Conservation (phyloP, 805 yeast genomes). For the Sungouiozyma ichnusensis region DNA sequence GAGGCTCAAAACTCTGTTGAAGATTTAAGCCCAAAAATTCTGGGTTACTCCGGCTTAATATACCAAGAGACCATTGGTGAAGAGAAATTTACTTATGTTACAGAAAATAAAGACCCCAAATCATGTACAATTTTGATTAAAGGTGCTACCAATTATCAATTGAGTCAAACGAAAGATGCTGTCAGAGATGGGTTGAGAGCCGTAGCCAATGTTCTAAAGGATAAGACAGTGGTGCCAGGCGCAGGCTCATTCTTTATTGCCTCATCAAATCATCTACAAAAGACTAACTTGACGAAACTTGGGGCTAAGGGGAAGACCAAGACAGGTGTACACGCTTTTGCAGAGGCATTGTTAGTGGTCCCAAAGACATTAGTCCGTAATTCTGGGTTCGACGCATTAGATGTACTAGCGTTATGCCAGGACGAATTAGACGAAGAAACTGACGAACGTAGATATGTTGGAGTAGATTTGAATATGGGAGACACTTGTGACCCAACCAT, state of each 20-base stretch:
- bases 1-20: conserved; percentile 97
- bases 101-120: conserved; percentile 81
- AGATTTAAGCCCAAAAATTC: conserved; percentile 64
- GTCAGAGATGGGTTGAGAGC: conserved; percentile 95
- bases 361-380: conserved; percentile 90
- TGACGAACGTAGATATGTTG: conserved; percentile 72
- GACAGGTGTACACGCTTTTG: conserved; percentile 86
- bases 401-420: conserved; percentile 78
- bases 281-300: conserved; percentile 38
- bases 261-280: conserved; percentile 56
- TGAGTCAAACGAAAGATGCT: conserved; percentile 92
- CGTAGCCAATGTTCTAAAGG: conserved; percentile 83
- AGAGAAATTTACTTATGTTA: conserved; percentile 93
- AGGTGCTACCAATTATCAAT: conserved; percentile 83
- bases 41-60: conserved; percentile 85
- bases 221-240: conserved; percentile 82
- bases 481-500: conserved; percentile 92
- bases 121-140: conserved; percentile 85
- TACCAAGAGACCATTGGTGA: conserved; percentile 93
- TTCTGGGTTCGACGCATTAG: conserved; percentile 89
- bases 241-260: conserved; percentile 93
- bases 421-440: conserved; percentile 38
- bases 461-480: conserved; percentile 83
- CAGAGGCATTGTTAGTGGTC: conserved; percentile 80
- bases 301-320: conserved; percentile 75